Base-by-base conservation (phyloP, 441 rosid species). In the Raphanus hybrid region DNA sequence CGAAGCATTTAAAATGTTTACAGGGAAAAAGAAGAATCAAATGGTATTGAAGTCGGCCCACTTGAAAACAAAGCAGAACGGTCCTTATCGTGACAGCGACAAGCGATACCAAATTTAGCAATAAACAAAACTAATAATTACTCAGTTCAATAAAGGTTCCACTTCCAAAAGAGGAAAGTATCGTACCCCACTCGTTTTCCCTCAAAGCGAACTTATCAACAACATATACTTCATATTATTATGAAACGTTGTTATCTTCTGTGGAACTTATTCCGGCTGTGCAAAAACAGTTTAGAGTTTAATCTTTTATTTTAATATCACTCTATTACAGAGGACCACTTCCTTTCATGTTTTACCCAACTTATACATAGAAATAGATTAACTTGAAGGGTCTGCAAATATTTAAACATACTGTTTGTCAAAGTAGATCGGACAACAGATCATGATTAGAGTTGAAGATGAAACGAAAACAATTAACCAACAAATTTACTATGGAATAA, bases 71-170 rank as follows among this genome's bases (percentile, higher is more conserved):
- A 71, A 75, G 77, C 58, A 61, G 74, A 80, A 67, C 45, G 57
- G 83, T 75, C 80, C 10, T 54, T 70, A 80, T 66, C 83, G 43
- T 66, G 80, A 80, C 70, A 80, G 70, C 70, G 76, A 80, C 74
- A 52, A 29, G 29, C 62, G 16, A 66, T 75, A 59, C 76, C 39
- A 75, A 45, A 75, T 48, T 14, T 70, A 37, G 76, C 23, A 65
- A 65, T 48, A 69, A 79, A 70, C 20, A 23, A 75, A 79, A 64
- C 69, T 26, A 71, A 67, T 71, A 71, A 75, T 71, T 71, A 27
- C 73, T 41, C 69, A 75, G 48, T 70, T 60, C 65, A 61, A 71
- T 70, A 75, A 80, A 75, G 34, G 29, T 80, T 71, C 1, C 27
- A 8, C 8, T 71, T 39, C 83, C 80, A 61, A 71, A 80, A 75